Conservation (phyloP, 1,284 basidiomycete genomes). For the Mrakiaceae sp. region DNA sequence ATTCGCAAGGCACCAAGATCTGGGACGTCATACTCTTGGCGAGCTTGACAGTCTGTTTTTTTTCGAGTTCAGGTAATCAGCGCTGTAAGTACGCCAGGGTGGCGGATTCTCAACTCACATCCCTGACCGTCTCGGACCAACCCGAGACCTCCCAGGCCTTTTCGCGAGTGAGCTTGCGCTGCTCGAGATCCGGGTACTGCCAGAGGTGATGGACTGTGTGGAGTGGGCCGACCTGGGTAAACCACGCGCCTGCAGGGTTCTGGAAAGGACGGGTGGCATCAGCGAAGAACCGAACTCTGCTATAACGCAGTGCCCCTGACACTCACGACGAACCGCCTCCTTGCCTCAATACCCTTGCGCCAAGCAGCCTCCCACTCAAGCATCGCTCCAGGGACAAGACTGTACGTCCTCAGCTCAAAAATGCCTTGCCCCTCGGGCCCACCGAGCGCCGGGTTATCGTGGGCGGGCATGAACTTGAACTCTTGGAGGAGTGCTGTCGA, state of each 20-base stretch:
- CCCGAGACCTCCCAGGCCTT: conserved; percentile 84
- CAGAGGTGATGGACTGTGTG: conserved; percentile 89
- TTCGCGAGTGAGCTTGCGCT: conserved; percentile 68
- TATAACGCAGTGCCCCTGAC: too few relatives aligned
- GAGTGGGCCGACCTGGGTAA: conserved; percentile 76
- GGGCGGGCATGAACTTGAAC: conserved; percentile 82
- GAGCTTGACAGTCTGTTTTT: conserved; percentile 30
- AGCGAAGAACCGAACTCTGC: too few relatives aligned
- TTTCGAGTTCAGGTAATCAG: neutral
- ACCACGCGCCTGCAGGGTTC: conserved; percentile 85
- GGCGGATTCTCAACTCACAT: conserved; percentile 42
- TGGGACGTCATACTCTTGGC: conserved; percentile 31
- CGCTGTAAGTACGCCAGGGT: neutral
- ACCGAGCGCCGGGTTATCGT: conserved; percentile 25
- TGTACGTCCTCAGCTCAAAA: conserved; percentile 79
- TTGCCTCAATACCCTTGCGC: conserved; percentile 78
- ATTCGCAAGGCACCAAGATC: conserved; percentile 24
- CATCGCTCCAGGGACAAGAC: conserved; percentile 59
- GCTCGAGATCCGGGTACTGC: conserved; percentile 76
- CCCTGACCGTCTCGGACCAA: conserved; percentile 86
- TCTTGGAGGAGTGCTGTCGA: conserved; percentile 64
- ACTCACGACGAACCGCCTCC: conserved; percentile 56
- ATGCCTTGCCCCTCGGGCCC: conserved; percentile 62
- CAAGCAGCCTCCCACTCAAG: conserved; percentile 89
- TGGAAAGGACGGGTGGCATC: conserved; percentile 16